Conservation (phyloP, 2,329 filamentous ascomycete genomes). For the Davidsoniella neocaledoniae region DNA sequence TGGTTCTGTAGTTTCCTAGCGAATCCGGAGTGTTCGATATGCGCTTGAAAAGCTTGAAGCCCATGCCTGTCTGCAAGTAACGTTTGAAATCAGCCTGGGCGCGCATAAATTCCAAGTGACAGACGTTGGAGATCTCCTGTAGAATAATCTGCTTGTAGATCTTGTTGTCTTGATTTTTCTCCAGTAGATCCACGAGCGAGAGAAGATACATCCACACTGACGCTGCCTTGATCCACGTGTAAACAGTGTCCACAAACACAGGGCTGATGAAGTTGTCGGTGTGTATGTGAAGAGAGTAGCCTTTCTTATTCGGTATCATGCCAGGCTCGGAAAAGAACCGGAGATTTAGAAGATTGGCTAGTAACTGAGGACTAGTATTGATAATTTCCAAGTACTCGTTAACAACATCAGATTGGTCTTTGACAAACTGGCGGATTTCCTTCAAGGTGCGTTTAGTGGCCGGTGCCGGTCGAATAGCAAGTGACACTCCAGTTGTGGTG, state of each 20-base stretch:
- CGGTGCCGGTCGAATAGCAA: conserved; percentile 18
- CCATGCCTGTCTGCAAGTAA: conserved; percentile 21
- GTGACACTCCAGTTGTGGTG: conserved; percentile 17
- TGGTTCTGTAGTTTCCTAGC: conserved; percentile 21
- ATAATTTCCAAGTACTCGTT: conserved; percentile 22
- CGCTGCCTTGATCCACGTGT: conserved; percentile 20
- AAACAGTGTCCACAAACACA: conserved; percentile 26
- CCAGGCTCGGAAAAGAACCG: conserved; percentile 26
- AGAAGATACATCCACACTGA: conserved; percentile 26
- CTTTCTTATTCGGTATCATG: conserved; percentile 28
- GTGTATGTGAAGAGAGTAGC: conserved; percentile 20
- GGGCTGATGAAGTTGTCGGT: conserved; percentile 26
- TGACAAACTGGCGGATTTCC: conserved; percentile 18
- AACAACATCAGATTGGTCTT: conserved; percentile 20
- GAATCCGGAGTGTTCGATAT: conserved; percentile 21
- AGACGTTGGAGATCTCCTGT: conserved; percentile 30
- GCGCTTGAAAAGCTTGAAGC: conserved; percentile 26
- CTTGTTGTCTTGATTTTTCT: conserved; percentile 17
- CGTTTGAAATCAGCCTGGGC: conserved; percentile 25
- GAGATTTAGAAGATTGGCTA: conserved; percentile 20
- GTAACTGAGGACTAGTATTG: conserved; percentile 19
- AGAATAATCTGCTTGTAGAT: conserved; percentile 21
- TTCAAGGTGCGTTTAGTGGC: conserved; percentile 19
- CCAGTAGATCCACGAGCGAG: conserved; percentile 22
- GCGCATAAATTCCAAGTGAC: conserved; percentile 26